Percentiles rank a stretch among this genome's conserved stretches.
These are phyloP conservation scores for Termitomyces sp. DNA, from an alignment of 768 basidiomycete species.

Conservation along the genomic window DNA sequence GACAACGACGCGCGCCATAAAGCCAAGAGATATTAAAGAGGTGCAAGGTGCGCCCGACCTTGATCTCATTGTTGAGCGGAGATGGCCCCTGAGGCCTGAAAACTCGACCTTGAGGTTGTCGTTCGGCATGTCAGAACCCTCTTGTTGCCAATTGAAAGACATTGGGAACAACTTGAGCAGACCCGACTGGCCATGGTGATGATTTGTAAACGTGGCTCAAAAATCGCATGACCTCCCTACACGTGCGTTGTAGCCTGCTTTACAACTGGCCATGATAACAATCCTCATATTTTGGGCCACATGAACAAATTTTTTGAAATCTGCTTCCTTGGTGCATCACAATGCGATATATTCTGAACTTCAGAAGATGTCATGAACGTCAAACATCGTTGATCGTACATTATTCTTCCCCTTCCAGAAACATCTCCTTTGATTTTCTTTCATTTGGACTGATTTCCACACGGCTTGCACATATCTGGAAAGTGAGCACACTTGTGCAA, in stretches of 20 bases:
- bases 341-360: background rate
- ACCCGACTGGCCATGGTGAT: background rate
- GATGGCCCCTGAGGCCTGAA: too few relatives aligned
- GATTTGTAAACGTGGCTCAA: background rate
- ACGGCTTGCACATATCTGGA: slow-evolving; percentile 1
- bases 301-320: background rate
- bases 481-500: background rate
- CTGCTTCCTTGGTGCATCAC: background rate
- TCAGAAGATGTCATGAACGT: background rate
- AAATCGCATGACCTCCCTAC: slow-evolving; percentile 1
- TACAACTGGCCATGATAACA: background rate
- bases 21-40: too few relatives aligned
- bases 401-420: background rate
- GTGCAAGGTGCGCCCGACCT: too few relatives aligned
- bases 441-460: background rate
- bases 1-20: too few relatives aligned
- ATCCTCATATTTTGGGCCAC: background rate
- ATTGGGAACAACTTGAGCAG: background rate
- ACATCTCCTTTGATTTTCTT: background rate
- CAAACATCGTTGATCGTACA: background rate
- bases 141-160: background rate
- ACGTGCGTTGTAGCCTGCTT: background rate
- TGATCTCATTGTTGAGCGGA: too few relatives aligned
- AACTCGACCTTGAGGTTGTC: too few relatives aligned
- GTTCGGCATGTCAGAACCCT: too few relatives aligned